phyloP scores from a whole-genome alignment of 208 protist species.

The Leptomonas pyrrhocoris region DNA sequence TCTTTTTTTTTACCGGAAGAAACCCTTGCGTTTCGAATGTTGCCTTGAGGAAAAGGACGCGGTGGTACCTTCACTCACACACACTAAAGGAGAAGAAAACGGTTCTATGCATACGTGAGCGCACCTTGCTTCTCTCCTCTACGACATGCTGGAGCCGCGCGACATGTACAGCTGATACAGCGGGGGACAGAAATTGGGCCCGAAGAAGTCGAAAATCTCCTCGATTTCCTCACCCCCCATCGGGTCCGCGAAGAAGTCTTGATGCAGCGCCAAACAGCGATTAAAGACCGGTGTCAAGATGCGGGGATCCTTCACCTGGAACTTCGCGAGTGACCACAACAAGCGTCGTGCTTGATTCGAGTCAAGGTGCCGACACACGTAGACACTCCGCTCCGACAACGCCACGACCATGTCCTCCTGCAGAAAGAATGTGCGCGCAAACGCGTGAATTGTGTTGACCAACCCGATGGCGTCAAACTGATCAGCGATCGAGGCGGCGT shows the following conservation, averaged over 20 bases:
- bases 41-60: too few species aligned
- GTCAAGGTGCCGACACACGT: slow-evolving; percentile 83
- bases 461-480: slow-evolving; percentile 82
- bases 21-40: too few species aligned
- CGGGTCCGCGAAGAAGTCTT: slow-evolving; percentile 91
- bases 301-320: slow-evolving; percentile 84
- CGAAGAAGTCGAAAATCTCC: slow-evolving; percentile 91
- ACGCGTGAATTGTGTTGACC: slow-evolving; percentile 89
- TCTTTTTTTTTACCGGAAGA: too few species aligned
- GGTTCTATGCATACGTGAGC: too few species aligned
- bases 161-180: slow-evolving; percentile 92
- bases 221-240: slow-evolving; percentile 91
- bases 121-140: background rate
- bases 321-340: slow-evolving; percentile 90
- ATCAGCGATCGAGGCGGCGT: slow-evolving; percentile 86
- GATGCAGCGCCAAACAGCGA: slow-evolving; percentile 85
- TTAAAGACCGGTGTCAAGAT: slow-evolving; percentile 87
- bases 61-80: too few species aligned
- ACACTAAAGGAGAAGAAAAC: too few species aligned
- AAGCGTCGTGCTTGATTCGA: slow-evolving; percentile 79
- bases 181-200: slow-evolving; percentile 80
- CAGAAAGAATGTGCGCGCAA: slow-evolving; percentile 87
- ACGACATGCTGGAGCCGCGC: slow-evolving; percentile 45
- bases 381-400: slow-evolving; percentile 85
- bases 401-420: slow-evolving; percentile 91